Evolutionary conservation across 768 basidiomycete genomes (phyloP).

Genomic region (Boletus sensibilis): DNA sequence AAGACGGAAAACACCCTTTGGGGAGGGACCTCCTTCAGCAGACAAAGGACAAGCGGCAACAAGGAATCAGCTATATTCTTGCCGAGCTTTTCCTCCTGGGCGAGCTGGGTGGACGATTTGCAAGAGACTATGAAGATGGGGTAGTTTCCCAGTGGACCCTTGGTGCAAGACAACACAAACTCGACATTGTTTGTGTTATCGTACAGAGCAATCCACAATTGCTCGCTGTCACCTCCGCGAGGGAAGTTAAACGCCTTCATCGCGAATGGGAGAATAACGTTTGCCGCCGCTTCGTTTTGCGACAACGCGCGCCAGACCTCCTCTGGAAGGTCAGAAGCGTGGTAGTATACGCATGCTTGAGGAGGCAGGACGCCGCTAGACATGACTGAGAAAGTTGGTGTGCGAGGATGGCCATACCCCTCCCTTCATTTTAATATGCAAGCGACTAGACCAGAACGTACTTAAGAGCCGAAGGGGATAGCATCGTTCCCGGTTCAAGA

Average conservation of each 20-base stretch:
- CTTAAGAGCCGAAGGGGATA: background rate
- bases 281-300: conserved; percentile 33
- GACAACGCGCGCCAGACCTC: conserved; percentile 33
- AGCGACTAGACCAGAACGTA: background rate
- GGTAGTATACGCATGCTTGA: conserved; percentile 2
- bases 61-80: conserved; percentile 6
- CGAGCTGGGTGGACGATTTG: conserved; percentile 15
- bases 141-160: background rate
- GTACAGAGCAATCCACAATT: conserved; percentile 34
- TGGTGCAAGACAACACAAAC: conserved; percentile 10
- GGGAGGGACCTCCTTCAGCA: conserved; percentile 13
- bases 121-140: conserved; percentile 17
- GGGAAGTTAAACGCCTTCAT: conserved; percentile 22
- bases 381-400: conserved; percentile 13
- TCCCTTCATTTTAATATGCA: background rate
- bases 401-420: background rate
- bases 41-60: conserved; percentile 7
- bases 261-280: conserved; percentile 42
- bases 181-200: conserved; percentile 14
- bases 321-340: conserved; percentile 15
- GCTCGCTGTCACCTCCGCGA: background rate
- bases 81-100: conserved; percentile 9
- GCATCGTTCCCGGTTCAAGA: background rate
- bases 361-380: background rate
- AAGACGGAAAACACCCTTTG: conserved; percentile 58